Base-by-base conservation (phyloP, 345 rosid species). In the Raphanus sativus region DNA sequence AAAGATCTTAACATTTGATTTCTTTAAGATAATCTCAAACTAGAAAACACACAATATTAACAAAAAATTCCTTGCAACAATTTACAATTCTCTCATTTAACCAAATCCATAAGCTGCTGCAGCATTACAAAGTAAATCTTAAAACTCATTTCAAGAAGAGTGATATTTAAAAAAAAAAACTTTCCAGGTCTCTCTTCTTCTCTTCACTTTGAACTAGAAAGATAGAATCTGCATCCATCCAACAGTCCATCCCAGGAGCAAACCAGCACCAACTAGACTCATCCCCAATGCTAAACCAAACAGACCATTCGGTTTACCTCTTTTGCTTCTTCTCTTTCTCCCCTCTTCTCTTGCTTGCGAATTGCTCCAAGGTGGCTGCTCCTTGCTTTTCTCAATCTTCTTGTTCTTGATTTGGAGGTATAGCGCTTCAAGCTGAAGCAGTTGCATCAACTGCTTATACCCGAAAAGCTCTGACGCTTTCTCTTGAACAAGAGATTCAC, bases 391-490 rank as follows among this genome's bases (percentile, higher is more conserved):
- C 54, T 42, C 52, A 42, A 42, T 42, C 15, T 86, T 86, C 15
- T 82, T 80, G 52, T 82, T 88, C 80, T 85, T 92, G 68, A 88
- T 74, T 78, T 91, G 89, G 13, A 75, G 61, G 80, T 82, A 89
- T 70, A 91, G 77, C 34, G 85, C 75, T 87, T 95, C 91, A 0
- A 95, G 89, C 87, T 95, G 98, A 77, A 91, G 78, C 70, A 95
- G 74, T 28, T 88, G 93, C 81, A 92, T 77, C 97, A 96, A 92
- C 77, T 95, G 99, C 83, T 86, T 92, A 62, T 95, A 92, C 52
- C 94, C 96, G 74, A 91, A 91, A 67, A 95, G 90, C 83, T 92
- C 96, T 0, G 97, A 89, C 17, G 99, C 98, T 84, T 95, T n/a
- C n/a, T 98, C 84, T 81, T 89, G 73, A 95, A 87, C 84, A 95